phyloP scores from a whole-genome alignment of 2,329 filamentous ascomycete genomes.

The Neonectria magnoliae region DNA sequence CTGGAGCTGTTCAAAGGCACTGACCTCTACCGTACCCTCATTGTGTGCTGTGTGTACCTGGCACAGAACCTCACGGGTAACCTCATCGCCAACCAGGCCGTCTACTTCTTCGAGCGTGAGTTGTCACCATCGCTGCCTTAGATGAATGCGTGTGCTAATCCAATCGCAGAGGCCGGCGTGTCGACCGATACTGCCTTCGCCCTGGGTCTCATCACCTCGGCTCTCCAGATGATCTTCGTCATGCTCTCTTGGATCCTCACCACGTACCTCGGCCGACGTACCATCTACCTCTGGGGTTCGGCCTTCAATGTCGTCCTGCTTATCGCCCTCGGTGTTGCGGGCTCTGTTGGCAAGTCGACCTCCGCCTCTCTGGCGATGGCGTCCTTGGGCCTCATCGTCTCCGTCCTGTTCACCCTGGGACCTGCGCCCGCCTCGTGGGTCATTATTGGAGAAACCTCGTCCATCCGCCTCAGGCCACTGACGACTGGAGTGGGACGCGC shows the following conservation, averaged over 20 bases:
- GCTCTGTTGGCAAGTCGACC: conserved; percentile 55
- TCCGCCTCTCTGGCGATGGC: conserved; percentile 65
- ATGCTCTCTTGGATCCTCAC: conserved; percentile 76
- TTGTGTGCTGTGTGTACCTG: conserved; percentile 66
- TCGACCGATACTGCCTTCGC: conserved; percentile 64
- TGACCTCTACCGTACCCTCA: conserved; percentile 63
- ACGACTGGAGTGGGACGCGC: conserved; percentile 73
- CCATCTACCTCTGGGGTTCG: conserved; percentile 72
- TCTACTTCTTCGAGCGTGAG: conserved; percentile 64
- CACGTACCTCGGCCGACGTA: conserved; percentile 69
- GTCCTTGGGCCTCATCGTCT: conserved; percentile 71
- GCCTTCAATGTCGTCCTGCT: conserved; percentile 63
- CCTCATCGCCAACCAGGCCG: conserved; percentile 69
- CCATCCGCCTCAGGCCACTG: conserved; percentile 71
- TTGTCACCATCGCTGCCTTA: conserved; percentile 13
- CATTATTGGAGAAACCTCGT: conserved; percentile 74
- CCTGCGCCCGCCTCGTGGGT: conserved; percentile 73
- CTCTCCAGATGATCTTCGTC: conserved; percentile 69
- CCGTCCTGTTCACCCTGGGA: conserved; percentile 70
- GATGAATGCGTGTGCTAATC: neutral
- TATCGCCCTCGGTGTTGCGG: conserved; percentile 68
- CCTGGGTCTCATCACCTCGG: conserved; percentile 71
- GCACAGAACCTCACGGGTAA: conserved; percentile 70
- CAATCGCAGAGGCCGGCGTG: conserved; percentile 68
- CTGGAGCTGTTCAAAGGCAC: conserved; percentile 65